Evolutionary conservation across 495 filamentous ascomycete species (phyloP).

Genomic region (Penicillium macrosclerotiorum): DNA sequence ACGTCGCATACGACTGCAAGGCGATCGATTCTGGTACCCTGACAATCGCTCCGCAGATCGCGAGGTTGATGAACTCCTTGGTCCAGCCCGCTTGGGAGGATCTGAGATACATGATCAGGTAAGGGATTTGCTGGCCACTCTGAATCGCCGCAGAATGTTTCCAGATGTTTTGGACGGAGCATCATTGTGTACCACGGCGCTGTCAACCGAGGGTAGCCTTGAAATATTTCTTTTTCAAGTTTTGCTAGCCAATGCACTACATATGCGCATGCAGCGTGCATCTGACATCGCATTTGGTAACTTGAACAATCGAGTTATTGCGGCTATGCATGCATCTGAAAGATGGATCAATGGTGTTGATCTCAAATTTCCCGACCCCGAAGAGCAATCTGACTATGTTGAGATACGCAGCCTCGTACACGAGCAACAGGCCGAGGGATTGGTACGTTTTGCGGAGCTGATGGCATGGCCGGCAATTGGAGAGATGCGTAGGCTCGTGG

Average conservation of each 20-base stretch:
- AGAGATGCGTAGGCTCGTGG: background rate
- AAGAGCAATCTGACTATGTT: background rate
- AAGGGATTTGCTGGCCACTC: background rate
- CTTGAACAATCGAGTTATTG: background rate
- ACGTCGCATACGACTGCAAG: background rate
- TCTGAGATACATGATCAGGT: background rate
- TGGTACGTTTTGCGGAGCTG: slow-evolving; percentile 5
- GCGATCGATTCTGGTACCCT: background rate
- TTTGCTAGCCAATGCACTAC: background rate
- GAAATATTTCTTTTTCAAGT: background rate
- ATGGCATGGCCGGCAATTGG: slow-evolving; percentile 6
- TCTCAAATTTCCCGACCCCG: background rate
- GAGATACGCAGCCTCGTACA: slow-evolving; percentile 3
- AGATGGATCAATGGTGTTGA: background rate
- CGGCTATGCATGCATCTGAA: background rate
- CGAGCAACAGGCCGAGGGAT: slow-evolving; percentile 5
- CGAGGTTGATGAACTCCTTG: background rate
- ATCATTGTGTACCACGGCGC: background rate
- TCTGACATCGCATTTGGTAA: background rate
- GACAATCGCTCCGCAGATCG: background rate
- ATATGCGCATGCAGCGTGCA: background rate
- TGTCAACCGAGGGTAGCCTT: background rate
- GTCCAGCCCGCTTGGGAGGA: background rate
- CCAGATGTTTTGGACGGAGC: background rate
- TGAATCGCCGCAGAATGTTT: slow-evolving; percentile 1